Conservation (phyloP, 208 protist species). For the Crithidia acanthocephali region DNA sequence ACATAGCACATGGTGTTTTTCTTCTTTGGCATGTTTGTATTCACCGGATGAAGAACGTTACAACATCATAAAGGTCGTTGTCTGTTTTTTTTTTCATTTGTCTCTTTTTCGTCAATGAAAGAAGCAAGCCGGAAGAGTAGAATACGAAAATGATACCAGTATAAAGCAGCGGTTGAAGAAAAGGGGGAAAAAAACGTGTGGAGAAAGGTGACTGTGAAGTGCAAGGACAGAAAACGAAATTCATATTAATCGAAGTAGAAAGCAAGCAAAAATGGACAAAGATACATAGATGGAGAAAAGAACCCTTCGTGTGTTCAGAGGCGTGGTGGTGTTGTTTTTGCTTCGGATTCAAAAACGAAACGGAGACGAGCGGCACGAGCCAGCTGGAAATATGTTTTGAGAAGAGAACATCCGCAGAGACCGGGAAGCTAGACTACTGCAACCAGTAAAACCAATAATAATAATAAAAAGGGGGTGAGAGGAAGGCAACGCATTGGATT, state of each 20-base stretch:
- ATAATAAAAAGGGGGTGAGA: background rate
- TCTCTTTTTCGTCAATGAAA: background rate
- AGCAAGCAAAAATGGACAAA: background rate
- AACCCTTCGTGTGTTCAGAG: no score
- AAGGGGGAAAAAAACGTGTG: background rate
- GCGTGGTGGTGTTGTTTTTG: no score
- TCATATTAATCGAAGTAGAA: no score
- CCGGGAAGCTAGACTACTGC: background rate
- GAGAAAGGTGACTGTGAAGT: background rate
- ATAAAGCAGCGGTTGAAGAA: background rate
- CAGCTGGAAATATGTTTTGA: background rate
- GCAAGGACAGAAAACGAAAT: no score
- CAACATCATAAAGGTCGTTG: no score
- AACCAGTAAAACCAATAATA: background rate
- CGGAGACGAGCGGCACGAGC: background rate
- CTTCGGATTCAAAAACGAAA: background rate
- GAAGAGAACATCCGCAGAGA: no score
- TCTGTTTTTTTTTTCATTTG: background rate
- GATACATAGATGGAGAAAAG: background rate
- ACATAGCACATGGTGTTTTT: no score
- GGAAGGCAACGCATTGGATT: no score
- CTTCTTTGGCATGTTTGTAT: no score
- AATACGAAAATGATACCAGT: background rate
- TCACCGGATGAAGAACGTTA: no score
- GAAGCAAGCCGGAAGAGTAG: background rate